These are phyloP conservation scores for Rosa chinensis DNA, from an alignment of 306 rosid species.

Conservation along the genomic window DNA sequence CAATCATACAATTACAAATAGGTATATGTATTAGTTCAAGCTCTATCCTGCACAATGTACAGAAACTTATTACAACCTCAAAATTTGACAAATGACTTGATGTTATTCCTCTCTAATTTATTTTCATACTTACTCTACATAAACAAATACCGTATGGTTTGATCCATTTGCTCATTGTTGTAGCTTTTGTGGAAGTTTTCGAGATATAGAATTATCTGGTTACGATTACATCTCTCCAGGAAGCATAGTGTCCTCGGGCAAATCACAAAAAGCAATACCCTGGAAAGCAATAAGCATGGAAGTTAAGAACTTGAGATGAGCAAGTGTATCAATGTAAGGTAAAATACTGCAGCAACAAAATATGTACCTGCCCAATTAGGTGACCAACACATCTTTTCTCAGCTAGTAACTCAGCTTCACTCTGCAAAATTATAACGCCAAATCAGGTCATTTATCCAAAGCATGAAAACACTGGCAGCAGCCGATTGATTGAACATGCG, in stretches of 20 bases:
- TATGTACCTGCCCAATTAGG: conserved; percentile 88
- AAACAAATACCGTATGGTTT: not conserved
- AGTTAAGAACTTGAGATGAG: conserved; percentile 17
- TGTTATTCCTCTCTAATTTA: not conserved
- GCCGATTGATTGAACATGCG: not conserved
- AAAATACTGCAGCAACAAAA: not conserved
- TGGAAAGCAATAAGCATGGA: conserved; percentile 14
- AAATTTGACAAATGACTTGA: conserved; percentile 26
- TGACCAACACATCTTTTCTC: conserved; percentile 98
- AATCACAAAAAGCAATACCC: conserved; percentile 92
- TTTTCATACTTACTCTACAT: conserved; percentile 19
- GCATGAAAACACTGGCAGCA: not conserved
- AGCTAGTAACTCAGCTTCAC: conserved; percentile 89
- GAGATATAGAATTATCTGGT: not conserved
- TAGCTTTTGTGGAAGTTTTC: not conserved
- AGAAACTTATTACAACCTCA: conserved; percentile 20
- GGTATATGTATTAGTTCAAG: not conserved
- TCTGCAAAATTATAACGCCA: conserved; percentile 41
- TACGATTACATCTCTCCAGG: conserved; percentile 85
- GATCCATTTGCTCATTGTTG: conserved; percentile 14
- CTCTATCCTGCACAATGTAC: conserved; percentile 11
- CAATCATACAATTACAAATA: conserved; percentile 1
- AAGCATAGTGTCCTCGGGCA: conserved; percentile 97
- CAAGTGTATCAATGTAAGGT: not conserved
- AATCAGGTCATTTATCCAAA: not conserved